These are phyloP conservation scores for Mercurialis annua DNA, from an alignment of 345 rosid species.

Conservation along the genomic window DNA sequence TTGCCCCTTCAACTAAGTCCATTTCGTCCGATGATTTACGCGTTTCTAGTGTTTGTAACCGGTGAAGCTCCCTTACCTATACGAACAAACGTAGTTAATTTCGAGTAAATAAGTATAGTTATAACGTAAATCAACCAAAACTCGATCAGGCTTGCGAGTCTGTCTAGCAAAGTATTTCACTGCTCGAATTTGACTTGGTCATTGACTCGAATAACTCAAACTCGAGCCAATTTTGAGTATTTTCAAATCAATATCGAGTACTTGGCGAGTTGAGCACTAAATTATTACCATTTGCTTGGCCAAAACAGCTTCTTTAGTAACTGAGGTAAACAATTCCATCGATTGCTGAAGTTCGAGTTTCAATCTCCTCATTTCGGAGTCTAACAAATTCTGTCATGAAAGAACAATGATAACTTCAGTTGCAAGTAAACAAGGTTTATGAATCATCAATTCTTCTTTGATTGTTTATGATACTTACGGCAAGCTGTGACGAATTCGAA, in stretches of 20 bases:
- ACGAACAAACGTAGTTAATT: slow-evolving; percentile 24
- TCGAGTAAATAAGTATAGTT: too few relatives aligned
- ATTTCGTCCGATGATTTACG: slow-evolving; percentile 35
- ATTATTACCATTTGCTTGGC: slow-evolving; percentile 49
- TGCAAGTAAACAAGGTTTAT: neutral
- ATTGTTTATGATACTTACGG: slow-evolving; percentile 35
- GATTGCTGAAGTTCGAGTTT: slow-evolving; percentile 54
- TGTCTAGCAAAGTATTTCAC: neutral
- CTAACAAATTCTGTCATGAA: slow-evolving; percentile 39
- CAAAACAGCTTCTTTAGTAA: slow-evolving; percentile 31
- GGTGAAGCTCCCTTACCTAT: slow-evolving; percentile 44
- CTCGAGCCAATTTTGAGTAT: too few relatives aligned
- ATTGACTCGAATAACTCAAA: too few relatives aligned
- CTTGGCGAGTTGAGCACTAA: too few relatives aligned
- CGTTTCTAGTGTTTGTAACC: slow-evolving; percentile 31
- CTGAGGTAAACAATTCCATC: slow-evolving; percentile 37
- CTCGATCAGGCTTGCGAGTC: too few relatives aligned
- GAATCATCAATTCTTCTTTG: neutral
- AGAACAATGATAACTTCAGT: slow-evolving; percentile 17
- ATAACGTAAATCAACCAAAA: neutral
- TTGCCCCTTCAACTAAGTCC: slow-evolving; percentile 37
- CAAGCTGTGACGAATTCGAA: slow-evolving; percentile 12
- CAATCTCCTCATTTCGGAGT: slow-evolving; percentile 52
- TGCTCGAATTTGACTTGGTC: slow-evolving; percentile 5
- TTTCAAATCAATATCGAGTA: too few relatives aligned